Percentiles rank a stretch among this genome's conserved stretches.
These are phyloP conservation scores for Saccharomyces mikatae DNA, from an alignment of 805 yeast species.

Conservation along the genomic window DNA sequence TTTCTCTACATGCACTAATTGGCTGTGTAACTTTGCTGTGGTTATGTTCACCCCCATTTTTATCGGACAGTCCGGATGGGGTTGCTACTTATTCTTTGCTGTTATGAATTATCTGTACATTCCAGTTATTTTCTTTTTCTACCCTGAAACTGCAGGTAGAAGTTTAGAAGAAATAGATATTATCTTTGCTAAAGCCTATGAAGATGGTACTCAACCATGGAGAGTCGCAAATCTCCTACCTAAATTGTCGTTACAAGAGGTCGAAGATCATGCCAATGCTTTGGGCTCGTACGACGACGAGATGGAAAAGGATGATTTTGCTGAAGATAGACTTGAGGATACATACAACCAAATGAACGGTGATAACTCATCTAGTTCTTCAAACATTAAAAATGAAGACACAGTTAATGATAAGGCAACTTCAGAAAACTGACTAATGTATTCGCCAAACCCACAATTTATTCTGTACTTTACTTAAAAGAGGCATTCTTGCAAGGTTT, in stretches of 20 bases:
- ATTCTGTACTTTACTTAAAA: background rate
- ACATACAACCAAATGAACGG: background rate
- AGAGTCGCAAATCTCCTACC: constrained; percentile 36
- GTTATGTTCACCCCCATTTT: constrained; percentile 62
- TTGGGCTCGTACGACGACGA: constrained; percentile 47
- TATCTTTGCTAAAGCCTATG: constrained; percentile 39
- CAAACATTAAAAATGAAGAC: background rate
- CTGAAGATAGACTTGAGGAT: constrained; percentile 14
- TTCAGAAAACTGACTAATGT: background rate
- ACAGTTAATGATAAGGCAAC: background rate
- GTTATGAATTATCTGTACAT: constrained; percentile 50
- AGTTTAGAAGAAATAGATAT: constrained; percentile 67
- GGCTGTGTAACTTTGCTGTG: constrained; percentile 58
- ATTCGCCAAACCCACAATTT: background rate
- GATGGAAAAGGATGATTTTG: constrained; percentile 26
- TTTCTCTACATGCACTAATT: constrained; percentile 56
- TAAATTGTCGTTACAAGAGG: constrained; percentile 45
- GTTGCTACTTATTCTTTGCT: constrained; percentile 65
- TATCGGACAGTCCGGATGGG: constrained; percentile 45
- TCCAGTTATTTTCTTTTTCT: constrained; percentile 57
- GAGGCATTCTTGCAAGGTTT: background rate
- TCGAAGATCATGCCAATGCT: constrained; percentile 51
- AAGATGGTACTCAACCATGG: constrained; percentile 51
- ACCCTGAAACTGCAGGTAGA: constrained; percentile 74
- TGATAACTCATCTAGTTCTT: background rate